Percentiles rank a stretch among this genome's conserved stretches.
phyloP scores from a whole-genome alignment of 306 rosid species.

The Acmispon strigosus region DNA sequence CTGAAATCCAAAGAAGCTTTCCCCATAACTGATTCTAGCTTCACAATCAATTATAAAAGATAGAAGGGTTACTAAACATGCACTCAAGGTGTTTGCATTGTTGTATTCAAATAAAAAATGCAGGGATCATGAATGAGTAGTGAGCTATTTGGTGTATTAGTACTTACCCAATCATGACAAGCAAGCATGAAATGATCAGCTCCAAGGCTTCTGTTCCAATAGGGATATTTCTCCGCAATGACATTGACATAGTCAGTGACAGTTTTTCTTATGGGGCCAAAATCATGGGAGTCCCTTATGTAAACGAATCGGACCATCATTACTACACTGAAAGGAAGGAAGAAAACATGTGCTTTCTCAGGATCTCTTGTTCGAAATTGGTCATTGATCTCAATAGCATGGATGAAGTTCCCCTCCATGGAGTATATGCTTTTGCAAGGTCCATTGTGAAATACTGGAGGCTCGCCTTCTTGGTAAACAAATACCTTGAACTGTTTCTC shows the following conservation, averaged over 20 bases:
- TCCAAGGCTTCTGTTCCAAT: constrained; percentile 85
- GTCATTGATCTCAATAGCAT: constrained; percentile 55
- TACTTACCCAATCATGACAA: constrained; percentile 85
- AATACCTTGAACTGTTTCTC: constrained; percentile 70
- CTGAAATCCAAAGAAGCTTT: too few species aligned
- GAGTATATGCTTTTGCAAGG: constrained; percentile 96
- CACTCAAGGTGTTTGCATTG: too few species aligned
- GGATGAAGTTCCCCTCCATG: constrained; percentile 74
- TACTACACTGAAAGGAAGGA: constrained; percentile 68
- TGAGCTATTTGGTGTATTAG: background rate
- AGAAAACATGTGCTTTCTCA: constrained; percentile 66
- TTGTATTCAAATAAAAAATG: too few species aligned
- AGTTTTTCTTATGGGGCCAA: constrained; percentile 46
- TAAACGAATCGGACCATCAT: constrained; percentile 73
- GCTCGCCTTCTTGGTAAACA: constrained; percentile 82
- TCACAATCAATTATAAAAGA: too few species aligned
- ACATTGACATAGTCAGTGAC: constrained; percentile 57
- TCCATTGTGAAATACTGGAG: constrained; percentile 72
- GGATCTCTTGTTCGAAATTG: constrained; percentile 61
- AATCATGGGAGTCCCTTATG: constrained; percentile 46
- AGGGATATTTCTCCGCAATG: constrained; percentile 49
- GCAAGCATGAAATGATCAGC: constrained; percentile 87
- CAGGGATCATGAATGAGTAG: background rate
- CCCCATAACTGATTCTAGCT: too few species aligned
- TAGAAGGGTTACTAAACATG: too few species aligned